Conservation (phyloP, 768 basidiomycete genomes). For the Termitomyces heimii region DNA sequence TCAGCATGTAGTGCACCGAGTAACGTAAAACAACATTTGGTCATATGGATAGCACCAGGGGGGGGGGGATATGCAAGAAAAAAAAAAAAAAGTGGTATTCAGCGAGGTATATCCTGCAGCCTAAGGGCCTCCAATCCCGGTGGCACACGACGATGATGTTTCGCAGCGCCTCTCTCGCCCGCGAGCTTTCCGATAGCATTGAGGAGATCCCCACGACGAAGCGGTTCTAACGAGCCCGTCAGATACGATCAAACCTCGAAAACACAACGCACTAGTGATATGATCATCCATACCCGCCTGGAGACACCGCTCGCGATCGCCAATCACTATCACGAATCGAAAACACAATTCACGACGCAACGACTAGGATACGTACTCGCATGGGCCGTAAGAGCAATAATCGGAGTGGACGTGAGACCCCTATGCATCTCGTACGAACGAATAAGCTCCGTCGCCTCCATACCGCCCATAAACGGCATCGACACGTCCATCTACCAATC, state of each 20-base stretch:
- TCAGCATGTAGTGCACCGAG: no score
- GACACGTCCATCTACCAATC: conserved; percentile 86
- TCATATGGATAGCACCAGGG: no score
- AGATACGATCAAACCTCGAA: background rate
- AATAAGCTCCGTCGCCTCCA: conserved; percentile 94
- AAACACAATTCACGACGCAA: background rate
- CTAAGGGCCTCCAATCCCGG: conserved; percentile 5
- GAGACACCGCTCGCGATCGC: conserved; percentile 47
- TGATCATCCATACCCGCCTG: conserved; percentile 66
- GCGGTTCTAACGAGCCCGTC: conserved; percentile 61
- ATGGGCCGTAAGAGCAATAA: conserved; percentile 96
- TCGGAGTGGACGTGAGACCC: conserved; percentile 70
- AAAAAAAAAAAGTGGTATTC: background rate
- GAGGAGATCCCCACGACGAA: conserved; percentile 72
- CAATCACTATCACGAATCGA: conserved; percentile 61
- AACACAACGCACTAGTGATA: conserved; percentile 58
- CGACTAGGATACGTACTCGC: conserved; percentile 70
- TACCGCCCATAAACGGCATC: conserved; percentile 98
- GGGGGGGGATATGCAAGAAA: background rate
- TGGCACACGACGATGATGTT: conserved; percentile 20
- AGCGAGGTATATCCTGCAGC: background rate
- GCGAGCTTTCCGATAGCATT: conserved; percentile 82
- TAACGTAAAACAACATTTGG: no score
- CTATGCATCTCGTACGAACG: conserved; percentile 70
- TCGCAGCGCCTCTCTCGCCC: conserved; percentile 47